Evolutionary conservation across 2,329 filamentous ascomycete genomes (phyloP).

Genomic region (Alternaria metachromatica): DNA sequence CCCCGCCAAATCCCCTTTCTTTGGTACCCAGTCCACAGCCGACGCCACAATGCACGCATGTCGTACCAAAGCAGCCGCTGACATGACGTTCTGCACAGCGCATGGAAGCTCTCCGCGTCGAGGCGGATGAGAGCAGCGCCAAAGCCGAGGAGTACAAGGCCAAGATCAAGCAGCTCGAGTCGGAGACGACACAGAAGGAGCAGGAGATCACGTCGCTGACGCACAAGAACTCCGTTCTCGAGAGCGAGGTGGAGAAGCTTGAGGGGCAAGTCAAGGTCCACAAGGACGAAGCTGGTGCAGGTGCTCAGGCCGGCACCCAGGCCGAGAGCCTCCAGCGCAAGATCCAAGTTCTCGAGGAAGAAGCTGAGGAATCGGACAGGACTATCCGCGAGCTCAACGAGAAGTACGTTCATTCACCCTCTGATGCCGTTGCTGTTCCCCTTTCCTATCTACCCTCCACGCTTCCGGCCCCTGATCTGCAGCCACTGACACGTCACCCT

Average conservation of each 20-base stretch:
- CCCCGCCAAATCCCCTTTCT: slow-evolving; percentile 44
- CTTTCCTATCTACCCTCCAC: neutral
- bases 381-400: slow-evolving; percentile 96
- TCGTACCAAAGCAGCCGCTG: slow-evolving; percentile 21
- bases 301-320: slow-evolving; percentile 81
- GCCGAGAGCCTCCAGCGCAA: slow-evolving; percentile 91
- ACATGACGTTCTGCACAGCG: slow-evolving; percentile 64
- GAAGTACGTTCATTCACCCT: slow-evolving; percentile 72
- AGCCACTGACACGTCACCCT: slow-evolving; percentile 26
- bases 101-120: slow-evolving; percentile 92
- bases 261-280: slow-evolving; percentile 82
- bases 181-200: slow-evolving; percentile 95
- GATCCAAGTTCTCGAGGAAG: slow-evolving; percentile 95
- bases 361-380: slow-evolving; percentile 96
- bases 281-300: slow-evolving; percentile 86
- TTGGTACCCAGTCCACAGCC: slow-evolving; percentile 15
- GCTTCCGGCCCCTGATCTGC: slow-evolving; percentile 8
- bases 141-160: slow-evolving; percentile 86
- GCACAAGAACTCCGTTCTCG: slow-evolving; percentile 93
- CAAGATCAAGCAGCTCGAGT: slow-evolving; percentile 89
- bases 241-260: slow-evolving; percentile 90
- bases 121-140: slow-evolving; percentile 83
- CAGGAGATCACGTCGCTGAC: slow-evolving; percentile 96
- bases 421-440: neutral
- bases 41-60: slow-evolving; percentile 11